Conservation (phyloP, 2,329 filamentous ascomycete genomes). For the Ophiocordyceps camponoti-leonardi region DNA sequence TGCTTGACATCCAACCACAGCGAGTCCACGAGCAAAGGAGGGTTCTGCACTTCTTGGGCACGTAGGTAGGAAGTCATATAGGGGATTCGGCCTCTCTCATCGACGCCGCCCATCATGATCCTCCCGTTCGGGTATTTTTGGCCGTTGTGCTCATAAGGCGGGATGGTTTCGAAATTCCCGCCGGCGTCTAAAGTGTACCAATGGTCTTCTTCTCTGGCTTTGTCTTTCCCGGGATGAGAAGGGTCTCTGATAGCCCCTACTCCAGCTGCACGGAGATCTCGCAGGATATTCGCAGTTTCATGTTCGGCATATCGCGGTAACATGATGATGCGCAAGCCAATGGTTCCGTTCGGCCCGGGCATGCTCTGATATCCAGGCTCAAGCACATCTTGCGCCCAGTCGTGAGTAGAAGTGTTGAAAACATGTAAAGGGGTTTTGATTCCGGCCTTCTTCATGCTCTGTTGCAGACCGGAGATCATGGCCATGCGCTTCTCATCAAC, state of each 20-base stretch:
- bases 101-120: constrained; percentile 6
- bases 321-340: constrained; percentile 11
- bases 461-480: background rate
- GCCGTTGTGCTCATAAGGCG: constrained; percentile 10
- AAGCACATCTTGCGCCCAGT: constrained; percentile 21
- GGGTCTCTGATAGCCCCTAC: constrained; percentile 10
- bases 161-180: constrained; percentile 21
- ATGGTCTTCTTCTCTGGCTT: background rate
- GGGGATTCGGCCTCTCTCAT: background rate
- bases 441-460: background rate
- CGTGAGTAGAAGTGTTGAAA: constrained; percentile 5
- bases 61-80: constrained; percentile 5
- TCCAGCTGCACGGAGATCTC: constrained; percentile 2
- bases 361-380: constrained; percentile 20
- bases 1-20: constrained; percentile 9
- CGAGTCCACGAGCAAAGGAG: constrained; percentile 15
- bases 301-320: background rate
- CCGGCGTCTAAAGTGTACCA: constrained; percentile 5
- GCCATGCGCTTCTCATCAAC: background rate
- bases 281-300: background rate
- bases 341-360: constrained; percentile 15
- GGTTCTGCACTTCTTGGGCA: constrained; percentile 16
- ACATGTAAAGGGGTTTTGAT: constrained; percentile 6
- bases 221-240: background rate
- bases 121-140: constrained; percentile 7